Conservation (phyloP, 805 yeast genomes). For the Yamadazyma takamatsuzukensis region DNA sequence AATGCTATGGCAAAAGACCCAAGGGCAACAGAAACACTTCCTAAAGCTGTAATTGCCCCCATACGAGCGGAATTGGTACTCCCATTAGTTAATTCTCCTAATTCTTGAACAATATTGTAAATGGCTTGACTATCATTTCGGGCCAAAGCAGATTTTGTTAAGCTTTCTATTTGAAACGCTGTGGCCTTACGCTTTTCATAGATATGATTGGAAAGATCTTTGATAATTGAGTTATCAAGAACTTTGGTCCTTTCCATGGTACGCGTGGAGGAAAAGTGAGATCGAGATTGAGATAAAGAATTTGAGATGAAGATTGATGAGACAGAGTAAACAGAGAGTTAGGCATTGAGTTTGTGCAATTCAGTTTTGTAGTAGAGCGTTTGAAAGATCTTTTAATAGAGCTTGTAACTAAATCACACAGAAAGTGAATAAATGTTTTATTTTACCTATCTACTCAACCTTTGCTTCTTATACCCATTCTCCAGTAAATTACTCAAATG, state of each 20-base stretch:
- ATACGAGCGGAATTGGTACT: conserved; percentile 72
- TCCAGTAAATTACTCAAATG: conserved; percentile 10
- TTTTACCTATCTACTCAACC: too few relatives aligned
- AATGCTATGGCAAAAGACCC: conserved; percentile 80
- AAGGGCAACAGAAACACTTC: conserved; percentile 91
- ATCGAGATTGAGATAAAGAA: too few relatives aligned
- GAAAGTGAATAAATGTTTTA: too few relatives aligned
- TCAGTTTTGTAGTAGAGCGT: too few relatives aligned
- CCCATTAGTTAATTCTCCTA: conserved; percentile 73
- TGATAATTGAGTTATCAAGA: conserved; percentile 33
- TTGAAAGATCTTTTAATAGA: too few relatives aligned
- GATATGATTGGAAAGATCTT: conserved; percentile 43
- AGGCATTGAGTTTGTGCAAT: too few relatives aligned
- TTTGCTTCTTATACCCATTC: too few relatives aligned
- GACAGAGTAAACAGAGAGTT: too few relatives aligned
- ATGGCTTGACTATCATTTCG: conserved; percentile 60
- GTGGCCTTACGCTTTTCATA: conserved; percentile 47
- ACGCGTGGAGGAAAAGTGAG: too few relatives aligned
- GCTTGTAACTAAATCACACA: too few relatives aligned
- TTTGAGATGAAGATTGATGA: too few relatives aligned
- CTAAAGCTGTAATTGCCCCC: conserved; percentile 94
- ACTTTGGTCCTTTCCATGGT: conserved; percentile 11
- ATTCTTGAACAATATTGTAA: conserved; percentile 63
- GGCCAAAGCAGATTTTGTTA: conserved; percentile 65
- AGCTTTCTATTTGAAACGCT: conserved; percentile 66